A percentile compares a stretch with the other conserved stretches of the same genome.
These are phyloP conservation scores for Lactifluus pinguis DNA, from an alignment of 768 basidiomycete genomes.

Conservation along the genomic window DNA sequence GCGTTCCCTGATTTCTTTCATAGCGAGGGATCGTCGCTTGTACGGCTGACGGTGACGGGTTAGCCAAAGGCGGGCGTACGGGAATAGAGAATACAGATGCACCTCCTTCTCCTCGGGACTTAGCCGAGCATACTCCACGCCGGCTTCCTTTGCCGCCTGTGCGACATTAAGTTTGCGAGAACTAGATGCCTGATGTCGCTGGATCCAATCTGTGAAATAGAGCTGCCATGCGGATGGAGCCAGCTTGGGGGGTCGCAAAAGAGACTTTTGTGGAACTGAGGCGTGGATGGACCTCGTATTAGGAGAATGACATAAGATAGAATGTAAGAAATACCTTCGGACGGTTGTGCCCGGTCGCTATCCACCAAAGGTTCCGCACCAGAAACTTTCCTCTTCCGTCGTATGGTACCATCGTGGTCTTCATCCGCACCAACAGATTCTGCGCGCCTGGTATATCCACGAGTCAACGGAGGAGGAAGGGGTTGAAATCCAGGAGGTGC, in stretches of 20 bases:
- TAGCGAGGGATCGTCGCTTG: conserved; percentile 71
- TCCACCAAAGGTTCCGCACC: conserved; percentile 20
- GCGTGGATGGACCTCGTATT: neutral
- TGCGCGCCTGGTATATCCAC: conserved; percentile 57
- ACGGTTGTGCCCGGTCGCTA: conserved; percentile 20
- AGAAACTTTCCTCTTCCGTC: conserved; percentile 39
- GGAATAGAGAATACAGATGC: conserved; percentile 22
- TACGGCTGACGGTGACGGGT: conserved; percentile 51
- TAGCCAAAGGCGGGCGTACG: conserved; percentile 15
- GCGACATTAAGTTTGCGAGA: conserved; percentile 89
- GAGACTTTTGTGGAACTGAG: conserved; percentile 61
- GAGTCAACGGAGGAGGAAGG: conserved; percentile 39
- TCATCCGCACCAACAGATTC: conserved; percentile 53
- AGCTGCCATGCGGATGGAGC: conserved; percentile 95
- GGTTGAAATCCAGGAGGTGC: conserved; percentile 51
- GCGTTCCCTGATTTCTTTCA: conserved; percentile 78
- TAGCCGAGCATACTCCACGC: conserved; percentile 77
- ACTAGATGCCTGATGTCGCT: conserved; percentile 70
- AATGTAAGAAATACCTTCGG: conserved; percentile 17
- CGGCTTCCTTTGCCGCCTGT: conserved; percentile 91
- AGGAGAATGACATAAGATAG: conserved; percentile 22
- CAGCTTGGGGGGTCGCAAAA: conserved; percentile 79
- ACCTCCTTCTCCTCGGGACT: conserved; percentile 80
- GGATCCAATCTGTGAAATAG: conserved; percentile 94
- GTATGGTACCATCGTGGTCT: conserved; percentile 68